Evolutionary conservation across 169 alveolate species (phyloP).

Genomic region (Eimeria tenella): DNA sequence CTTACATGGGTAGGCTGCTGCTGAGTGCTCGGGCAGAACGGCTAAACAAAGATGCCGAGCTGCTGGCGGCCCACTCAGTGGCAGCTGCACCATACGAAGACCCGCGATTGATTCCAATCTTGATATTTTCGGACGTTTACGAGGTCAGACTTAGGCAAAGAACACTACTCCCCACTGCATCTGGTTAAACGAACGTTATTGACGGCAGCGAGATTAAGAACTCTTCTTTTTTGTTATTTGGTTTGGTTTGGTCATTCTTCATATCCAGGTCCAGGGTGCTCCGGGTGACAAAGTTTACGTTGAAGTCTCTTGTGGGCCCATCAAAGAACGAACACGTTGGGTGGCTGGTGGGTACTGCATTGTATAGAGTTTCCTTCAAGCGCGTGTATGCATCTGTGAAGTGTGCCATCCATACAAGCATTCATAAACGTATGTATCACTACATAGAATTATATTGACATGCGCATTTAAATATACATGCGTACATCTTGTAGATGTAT

Average conservation of each 20-base stretch:
- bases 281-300: conserved; percentile 84
- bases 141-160: conserved; percentile 82
- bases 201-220: no score
- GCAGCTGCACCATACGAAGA: conserved; percentile 91
- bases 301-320: conserved; percentile 91
- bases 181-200: no score
- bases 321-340: conserved; percentile 87
- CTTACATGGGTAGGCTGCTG: conserved; percentile 91
- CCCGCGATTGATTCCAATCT: conserved; percentile 88
- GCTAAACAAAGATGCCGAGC: conserved; percentile 87
- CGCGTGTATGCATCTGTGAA: no score
- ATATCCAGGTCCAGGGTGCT: conserved; percentile 74
- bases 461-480: no score
- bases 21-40: conserved; percentile 92
- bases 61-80: conserved; percentile 90
- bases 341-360: conserved; percentile 68
- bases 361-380: neutral
- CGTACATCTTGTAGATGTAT: no score
- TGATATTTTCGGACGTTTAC: conserved; percentile 90
- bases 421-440: no score
- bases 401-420: no score
- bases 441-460: no score
- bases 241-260: neutral
- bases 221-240: neutral
- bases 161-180: neutral